Conservation (phyloP, 2,329 filamentous ascomycete genomes). For the Aureobasidium subglaciale region DNA sequence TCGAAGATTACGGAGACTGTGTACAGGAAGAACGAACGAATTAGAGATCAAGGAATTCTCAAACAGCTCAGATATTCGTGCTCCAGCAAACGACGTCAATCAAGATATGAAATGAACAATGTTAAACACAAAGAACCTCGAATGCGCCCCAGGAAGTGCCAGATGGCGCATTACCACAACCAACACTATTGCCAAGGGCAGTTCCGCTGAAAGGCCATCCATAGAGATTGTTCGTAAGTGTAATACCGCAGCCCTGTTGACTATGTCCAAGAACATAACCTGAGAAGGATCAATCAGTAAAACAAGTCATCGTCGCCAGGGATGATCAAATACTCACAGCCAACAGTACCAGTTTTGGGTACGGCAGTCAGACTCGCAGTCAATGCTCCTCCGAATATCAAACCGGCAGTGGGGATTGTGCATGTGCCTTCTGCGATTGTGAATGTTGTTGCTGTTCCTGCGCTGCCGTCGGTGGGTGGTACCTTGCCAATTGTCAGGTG, state of each 20-base stretch:
- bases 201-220: background rate
- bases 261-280: background rate
- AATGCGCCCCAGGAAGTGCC: background rate
- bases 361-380: background rate
- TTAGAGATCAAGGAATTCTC: too few species aligned
- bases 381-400: background rate
- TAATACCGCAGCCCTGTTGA: background rate
- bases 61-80: too few species aligned
- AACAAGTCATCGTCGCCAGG: too few species aligned
- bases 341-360: background rate
- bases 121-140: background rate
- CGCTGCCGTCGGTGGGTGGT: background rate
- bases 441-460: background rate
- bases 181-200: background rate
- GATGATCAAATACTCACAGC: background rate
- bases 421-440: background rate
- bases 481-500: background rate
- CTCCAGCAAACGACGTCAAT: too few species aligned
- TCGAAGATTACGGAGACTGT: too few species aligned
- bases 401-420: background rate
- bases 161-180: background rate
- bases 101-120: too few species aligned
- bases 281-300: background rate
- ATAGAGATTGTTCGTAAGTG: background rate
- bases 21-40: too few species aligned